A percentile compares a stretch with the other conserved stretches of the same genome.
Conservation (phyloP, 768 basidiomycete species). For the Rhodotorula kratochvilovae region DNA sequence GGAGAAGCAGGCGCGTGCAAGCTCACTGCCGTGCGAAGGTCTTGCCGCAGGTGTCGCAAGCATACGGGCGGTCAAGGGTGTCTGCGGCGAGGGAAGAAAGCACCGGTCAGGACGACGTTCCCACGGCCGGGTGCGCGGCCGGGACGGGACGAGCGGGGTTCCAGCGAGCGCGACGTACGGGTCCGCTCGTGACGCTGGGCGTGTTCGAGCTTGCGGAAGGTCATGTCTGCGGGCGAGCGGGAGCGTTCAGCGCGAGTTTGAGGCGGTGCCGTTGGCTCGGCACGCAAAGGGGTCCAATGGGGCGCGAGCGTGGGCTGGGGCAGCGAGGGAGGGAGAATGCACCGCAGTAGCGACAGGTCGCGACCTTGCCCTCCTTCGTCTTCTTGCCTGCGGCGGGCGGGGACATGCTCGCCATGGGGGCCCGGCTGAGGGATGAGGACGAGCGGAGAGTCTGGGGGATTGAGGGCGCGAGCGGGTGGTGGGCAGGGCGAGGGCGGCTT, state of each 20-base stretch:
- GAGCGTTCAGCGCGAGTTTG: constrained; percentile 2
- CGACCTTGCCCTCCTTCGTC: constrained; percentile 8
- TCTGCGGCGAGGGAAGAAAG: constrained; percentile 18
- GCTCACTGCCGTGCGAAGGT: constrained; percentile 43
- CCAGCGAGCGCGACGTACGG: constrained; percentile 28
- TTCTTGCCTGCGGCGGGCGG: neutral
- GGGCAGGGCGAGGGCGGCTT: neutral
- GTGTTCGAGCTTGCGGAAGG: constrained; percentile 43
- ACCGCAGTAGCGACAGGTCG: constrained; percentile 5
- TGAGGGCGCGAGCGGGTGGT: too few relatives aligned
- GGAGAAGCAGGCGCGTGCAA: neutral
- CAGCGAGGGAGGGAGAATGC: neutral
- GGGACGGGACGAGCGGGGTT: too few relatives aligned
- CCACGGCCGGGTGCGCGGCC: neutral
- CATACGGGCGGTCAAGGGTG: constrained; percentile 42
- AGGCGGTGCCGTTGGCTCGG: neutral
- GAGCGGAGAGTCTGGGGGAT: neutral
- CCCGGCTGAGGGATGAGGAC: neutral
- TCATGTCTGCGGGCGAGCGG: constrained; percentile 7
- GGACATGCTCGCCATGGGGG: neutral
- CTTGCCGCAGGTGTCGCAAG: constrained; percentile 40
- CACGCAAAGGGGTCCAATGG: neutral
- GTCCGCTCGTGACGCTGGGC: constrained; percentile 42
- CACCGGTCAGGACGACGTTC: neutral
- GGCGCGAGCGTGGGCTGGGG: neutral